Evolutionary conservation across 2,329 filamentous ascomycete species (phyloP).

Genomic region (Ceratocystiopsis brevicomis): DNA sequence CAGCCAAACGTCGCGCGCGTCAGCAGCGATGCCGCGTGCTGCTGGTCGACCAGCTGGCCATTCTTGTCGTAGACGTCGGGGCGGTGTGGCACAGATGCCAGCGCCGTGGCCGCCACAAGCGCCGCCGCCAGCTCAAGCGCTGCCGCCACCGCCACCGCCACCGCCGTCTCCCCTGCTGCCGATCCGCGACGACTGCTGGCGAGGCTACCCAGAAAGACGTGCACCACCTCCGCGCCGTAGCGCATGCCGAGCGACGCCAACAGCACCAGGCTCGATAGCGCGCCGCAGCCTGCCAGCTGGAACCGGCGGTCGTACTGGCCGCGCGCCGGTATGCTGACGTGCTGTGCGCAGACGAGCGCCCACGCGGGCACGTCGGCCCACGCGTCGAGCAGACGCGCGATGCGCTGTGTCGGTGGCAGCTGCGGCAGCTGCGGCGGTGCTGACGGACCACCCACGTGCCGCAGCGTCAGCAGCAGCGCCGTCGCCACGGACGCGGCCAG

Average conservation of each 20-base stretch:
- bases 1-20: constrained; percentile 15
- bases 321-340: constrained; percentile 12
- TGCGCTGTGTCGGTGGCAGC: neutral
- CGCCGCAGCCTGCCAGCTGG: constrained; percentile 11
- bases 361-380: constrained; percentile 12
- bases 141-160: constrained; percentile 8
- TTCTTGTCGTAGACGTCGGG: constrained; percentile 15
- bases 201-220: constrained; percentile 5
- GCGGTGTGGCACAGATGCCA: constrained; percentile 16
- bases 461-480: constrained; percentile 8
- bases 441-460: no score
- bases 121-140: constrained; percentile 12
- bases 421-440: neutral
- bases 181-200: neutral
- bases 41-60: constrained; percentile 17
- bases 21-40: constrained; percentile 16
- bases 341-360: constrained; percentile 14
- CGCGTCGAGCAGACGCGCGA: constrained; percentile 1
- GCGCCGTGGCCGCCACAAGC: constrained; percentile 10
- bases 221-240: constrained; percentile 12
- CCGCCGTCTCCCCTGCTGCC: neutral
- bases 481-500: constrained; percentile 12
- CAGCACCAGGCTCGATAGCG: constrained; percentile 12
- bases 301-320: constrained; percentile 14
- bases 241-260: constrained; percentile 11